These are phyloP conservation scores for Edaphochlamys debaryana DNA, from an alignment of 139 green algal species.

Conservation along the genomic window DNA sequence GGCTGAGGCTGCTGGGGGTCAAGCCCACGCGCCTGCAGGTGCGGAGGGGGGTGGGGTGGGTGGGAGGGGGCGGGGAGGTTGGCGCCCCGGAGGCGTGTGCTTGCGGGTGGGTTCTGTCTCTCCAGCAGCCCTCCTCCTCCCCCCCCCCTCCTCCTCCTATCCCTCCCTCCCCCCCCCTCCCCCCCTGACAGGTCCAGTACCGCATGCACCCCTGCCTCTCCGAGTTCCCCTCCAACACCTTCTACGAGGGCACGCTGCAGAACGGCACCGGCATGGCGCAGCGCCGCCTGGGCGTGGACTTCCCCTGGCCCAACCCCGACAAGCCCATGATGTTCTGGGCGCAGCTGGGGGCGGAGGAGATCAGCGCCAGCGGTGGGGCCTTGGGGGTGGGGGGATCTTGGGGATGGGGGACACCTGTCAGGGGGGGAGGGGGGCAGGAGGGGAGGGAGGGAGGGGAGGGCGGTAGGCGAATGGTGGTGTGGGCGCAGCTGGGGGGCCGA, in stretches of 20 bases:
- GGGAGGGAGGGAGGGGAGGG: no score
- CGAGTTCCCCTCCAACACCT: slow-evolving; percentile 96
- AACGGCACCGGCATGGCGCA: slow-evolving; percentile 73
- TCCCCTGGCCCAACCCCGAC: slow-evolving; percentile 72
- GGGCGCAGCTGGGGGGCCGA: background rate
- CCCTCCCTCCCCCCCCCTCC: background rate
- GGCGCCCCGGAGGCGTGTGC: no score
- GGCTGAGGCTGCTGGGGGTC: slow-evolving; percentile 92
- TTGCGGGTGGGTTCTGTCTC: no score
- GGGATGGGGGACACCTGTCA: no score
- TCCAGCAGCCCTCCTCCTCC: no score
- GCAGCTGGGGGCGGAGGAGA: slow-evolving; percentile 87
- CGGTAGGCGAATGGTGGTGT: no score
- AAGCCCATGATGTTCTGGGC: slow-evolving; percentile 96
- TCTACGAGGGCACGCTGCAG: slow-evolving; percentile 98
- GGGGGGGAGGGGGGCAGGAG: no score
- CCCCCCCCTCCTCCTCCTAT: no score
- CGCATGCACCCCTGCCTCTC: slow-evolving; percentile 97
- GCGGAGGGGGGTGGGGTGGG: background rate
- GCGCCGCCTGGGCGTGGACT: slow-evolving; percentile 53
- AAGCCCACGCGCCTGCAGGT: slow-evolving; percentile 93
- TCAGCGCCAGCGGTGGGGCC: slow-evolving; percentile 60
- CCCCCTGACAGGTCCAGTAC: slow-evolving; percentile 88
- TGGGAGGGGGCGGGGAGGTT: no score
- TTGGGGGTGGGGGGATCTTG: background rate